These are phyloP conservation scores for Daldinia grandis DNA, from an alignment of 495 filamentous ascomycete species.

Conservation along the genomic window DNA sequence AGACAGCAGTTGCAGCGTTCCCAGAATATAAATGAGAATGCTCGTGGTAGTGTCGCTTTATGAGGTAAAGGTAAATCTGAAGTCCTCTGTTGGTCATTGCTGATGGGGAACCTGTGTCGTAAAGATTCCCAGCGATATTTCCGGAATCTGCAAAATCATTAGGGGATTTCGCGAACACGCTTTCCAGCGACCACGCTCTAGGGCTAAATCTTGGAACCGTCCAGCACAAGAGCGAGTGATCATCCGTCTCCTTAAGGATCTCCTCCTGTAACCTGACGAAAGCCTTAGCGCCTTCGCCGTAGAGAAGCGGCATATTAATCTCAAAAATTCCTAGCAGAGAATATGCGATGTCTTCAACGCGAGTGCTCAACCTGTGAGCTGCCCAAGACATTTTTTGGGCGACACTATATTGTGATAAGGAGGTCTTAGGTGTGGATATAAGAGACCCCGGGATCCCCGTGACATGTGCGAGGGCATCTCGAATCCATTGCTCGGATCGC, in stretches of 20 bases:
- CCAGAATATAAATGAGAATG: constrained; percentile 15
- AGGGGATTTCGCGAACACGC: constrained; percentile 34
- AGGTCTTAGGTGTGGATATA: background rate
- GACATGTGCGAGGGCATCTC: background rate
- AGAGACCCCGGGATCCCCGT: constrained; percentile 36
- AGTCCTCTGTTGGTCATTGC: constrained; percentile 29
- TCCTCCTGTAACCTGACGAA: constrained; percentile 48
- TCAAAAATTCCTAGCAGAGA: constrained; percentile 47
- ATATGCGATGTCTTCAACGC: constrained; percentile 46
- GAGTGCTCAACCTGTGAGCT: constrained; percentile 35
- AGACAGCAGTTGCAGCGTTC: background rate
- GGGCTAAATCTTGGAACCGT: constrained; percentile 12
- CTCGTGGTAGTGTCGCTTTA: background rate
- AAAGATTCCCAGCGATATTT: background rate
- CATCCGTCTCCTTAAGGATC: constrained; percentile 43
- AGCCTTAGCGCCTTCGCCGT: constrained; percentile 46
- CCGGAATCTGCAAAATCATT: constrained; percentile 20
- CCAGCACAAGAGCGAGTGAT: constrained; percentile 47
- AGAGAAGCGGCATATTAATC: constrained; percentile 47
- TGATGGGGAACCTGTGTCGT: constrained; percentile 17
- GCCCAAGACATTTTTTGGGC: constrained; percentile 48
- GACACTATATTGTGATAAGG: constrained; percentile 16
- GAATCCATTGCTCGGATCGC: background rate
- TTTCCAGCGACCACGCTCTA: constrained; percentile 23
- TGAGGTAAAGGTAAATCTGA: constrained; percentile 9